Base-by-base conservation (phyloP, 371 early-diverging fungal genomes). In the Furculomyces boomerangus region DNA sequence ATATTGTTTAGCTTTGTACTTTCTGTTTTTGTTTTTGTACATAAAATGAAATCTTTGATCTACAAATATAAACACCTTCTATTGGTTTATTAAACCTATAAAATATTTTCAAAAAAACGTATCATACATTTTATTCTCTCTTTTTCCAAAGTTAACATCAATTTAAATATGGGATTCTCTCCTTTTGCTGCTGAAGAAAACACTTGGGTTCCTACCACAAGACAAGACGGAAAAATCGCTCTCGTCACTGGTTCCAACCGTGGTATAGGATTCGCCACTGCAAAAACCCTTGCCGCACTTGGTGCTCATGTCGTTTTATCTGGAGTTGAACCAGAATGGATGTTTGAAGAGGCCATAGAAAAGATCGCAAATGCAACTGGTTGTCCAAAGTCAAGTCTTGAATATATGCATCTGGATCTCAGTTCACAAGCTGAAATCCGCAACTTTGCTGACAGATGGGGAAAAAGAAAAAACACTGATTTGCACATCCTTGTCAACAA, bases 401-500 rank as follows among this genome's bases (percentile, higher is more conserved):
- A 62, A 27, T 73, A 73, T 61, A 58, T 76, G 60, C 51, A 64
- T 14, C 52, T 75, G 30, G 77, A 77, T 39, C 58, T 79, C 51
- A 53, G 62, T 20, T 63, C 64, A 39, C 57, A 76, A 29, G 61
- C 58, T 57, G 63, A 63, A 30, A 67, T 71, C 24, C 55, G 63
- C 27, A 48, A 41, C 8, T 62, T 64, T 20, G 65, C 64, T 0
- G 54, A 51, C 1, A 50, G 44, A 2, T 57, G 59, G 71, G 46
- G 49, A 1, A 56, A 60, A 45, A 57, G 65, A 14, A 5, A 30
- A 3, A 65, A 57, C 22, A 56, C 26, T 10, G 29, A 30, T 44
- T 53, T 72, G 7, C 62, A 75, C 54, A 65, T 73, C n/a, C 61
- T 79, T 3, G 61, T 79, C 60, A 76, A 76, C 65, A 79, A 79